Evolutionary conservation across 805 yeast genomes (phyloP).

Genomic region (Candida khao-thaluensis): DNA sequence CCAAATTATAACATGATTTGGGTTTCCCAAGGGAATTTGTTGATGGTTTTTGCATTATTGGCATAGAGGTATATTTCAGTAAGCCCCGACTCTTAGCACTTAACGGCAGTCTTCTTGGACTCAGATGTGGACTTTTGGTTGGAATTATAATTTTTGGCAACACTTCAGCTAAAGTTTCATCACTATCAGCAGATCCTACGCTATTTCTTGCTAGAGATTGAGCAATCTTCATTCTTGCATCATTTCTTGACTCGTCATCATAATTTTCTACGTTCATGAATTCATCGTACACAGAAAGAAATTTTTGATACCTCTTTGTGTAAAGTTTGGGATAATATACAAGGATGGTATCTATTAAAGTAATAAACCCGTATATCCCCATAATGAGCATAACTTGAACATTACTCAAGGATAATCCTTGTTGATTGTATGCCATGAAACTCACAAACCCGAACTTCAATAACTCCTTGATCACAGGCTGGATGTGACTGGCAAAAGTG

Average conservation of each 20-base stretch:
- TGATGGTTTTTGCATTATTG: conserved; percentile 3
- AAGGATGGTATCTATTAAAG: conserved; percentile 3
- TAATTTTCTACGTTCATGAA: conserved; percentile 8
- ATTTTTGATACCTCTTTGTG: conserved; percentile 5
- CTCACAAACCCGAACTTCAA: conserved; percentile 11
- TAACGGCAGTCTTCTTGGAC: background rate
- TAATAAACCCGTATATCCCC: conserved; percentile 6
- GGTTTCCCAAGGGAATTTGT: conserved; percentile 12
- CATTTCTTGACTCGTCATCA: conserved; percentile 12
- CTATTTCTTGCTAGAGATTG: conserved; percentile 8
- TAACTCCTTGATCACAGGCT: conserved; percentile 11
- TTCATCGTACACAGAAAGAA: conserved; percentile 14
- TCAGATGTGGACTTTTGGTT: background rate
- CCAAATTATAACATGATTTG: conserved; percentile 24
- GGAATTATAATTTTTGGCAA: conserved; percentile 12
- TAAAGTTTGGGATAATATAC: conserved; percentile 13
- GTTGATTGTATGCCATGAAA: conserved; percentile 12
- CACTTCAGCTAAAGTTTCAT: conserved; percentile 10
- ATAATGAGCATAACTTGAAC: conserved; percentile 9
- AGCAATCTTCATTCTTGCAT: conserved; percentile 8
- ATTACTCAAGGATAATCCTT: conserved; percentile 2
- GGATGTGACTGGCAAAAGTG: conserved; percentile 11
- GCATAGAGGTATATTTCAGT: conserved; percentile 3
- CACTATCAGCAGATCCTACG: conserved; percentile 7
- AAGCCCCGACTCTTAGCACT: background rate